Percentiles rank a stretch among this genome's conserved stretches.
Conservation (phyloP, 2,329 filamentous ascomycete species). For the Aureobasidium namibiae region DNA sequence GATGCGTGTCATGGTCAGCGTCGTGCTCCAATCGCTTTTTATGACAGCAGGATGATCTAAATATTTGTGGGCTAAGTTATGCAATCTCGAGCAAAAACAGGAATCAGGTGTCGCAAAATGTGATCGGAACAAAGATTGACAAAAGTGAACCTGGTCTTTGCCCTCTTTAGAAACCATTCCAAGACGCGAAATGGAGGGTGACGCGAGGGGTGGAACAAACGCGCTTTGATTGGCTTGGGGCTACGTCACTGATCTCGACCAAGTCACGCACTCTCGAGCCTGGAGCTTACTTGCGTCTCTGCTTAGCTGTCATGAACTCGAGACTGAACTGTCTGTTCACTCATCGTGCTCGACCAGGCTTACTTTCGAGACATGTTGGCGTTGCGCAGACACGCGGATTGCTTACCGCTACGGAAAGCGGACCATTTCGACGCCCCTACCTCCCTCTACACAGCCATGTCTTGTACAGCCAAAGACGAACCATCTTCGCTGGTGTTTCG, state of each 20-base stretch:
- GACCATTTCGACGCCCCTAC: neutral
- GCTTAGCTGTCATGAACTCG: neutral
- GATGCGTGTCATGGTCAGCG: slow-evolving; percentile 8
- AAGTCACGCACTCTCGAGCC: slow-evolving; percentile 3
- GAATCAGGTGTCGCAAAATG: neutral
- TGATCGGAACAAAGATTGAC: neutral
- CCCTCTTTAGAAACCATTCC: neutral
- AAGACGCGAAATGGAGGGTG: neutral
- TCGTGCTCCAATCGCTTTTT: neutral
- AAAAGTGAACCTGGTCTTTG: neutral
- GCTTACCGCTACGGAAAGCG: neutral
- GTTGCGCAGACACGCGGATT: neutral
- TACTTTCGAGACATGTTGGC: neutral
- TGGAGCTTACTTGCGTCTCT: neutral
- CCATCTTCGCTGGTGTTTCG: slow-evolving; percentile 25
- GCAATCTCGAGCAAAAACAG: neutral
- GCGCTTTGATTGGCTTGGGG: neutral
- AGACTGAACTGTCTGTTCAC: neutral
- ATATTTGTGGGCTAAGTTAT: neutral
- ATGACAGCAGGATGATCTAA: neutral
- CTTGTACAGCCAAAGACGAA: slow-evolving; percentile 5
- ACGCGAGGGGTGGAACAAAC: slow-evolving; percentile 3
- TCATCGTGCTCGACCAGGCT: neutral
- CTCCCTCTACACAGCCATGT: neutral
- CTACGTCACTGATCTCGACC: neutral